Evolutionary conservation across 768 basidiomycete species (phyloP).

Genomic region (Phaeotremella skinneri): DNA sequence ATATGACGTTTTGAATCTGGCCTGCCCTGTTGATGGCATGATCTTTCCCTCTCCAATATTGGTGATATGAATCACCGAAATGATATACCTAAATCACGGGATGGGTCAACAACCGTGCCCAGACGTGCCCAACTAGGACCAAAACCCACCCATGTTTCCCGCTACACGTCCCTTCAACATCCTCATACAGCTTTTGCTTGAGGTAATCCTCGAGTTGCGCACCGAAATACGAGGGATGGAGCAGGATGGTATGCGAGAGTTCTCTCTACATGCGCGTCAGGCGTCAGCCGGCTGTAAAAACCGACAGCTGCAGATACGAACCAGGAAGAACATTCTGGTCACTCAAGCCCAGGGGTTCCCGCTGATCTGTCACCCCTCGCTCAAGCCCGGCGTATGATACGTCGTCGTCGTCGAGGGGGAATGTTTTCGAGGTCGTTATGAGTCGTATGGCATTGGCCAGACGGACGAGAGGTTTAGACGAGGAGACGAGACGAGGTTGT

Average conservation of each 20-base stretch:
- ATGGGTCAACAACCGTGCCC: neutral
- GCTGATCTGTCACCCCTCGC: neutral
- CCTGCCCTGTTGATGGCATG: constrained; percentile 84
- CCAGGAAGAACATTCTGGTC: constrained; percentile 48
- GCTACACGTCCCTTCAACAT: constrained; percentile 95
- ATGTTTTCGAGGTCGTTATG: neutral
- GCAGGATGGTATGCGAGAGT: constrained; percentile 91
- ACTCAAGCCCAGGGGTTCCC: neutral
- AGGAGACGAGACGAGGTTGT: neutral
- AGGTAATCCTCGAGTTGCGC: constrained; percentile 92
- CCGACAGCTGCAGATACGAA: constrained; percentile 31
- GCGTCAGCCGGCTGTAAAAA: constrained; percentile 26
- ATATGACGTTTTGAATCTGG: constrained; percentile 91
- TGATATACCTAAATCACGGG: constrained; percentile 45
- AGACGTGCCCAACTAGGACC: neutral
- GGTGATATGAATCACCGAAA: constrained; percentile 58
- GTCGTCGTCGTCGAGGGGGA: neutral
- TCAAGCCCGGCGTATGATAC: neutral
- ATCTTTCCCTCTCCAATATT: constrained; percentile 93
- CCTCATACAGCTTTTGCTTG: constrained; percentile 86
- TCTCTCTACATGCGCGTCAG: constrained; percentile 68
- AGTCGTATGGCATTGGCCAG: neutral
- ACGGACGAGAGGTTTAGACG: neutral
- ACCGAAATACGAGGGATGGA: constrained; percentile 98
- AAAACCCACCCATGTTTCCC: constrained; percentile 72